Conservation (phyloP, 768 basidiomycete genomes). For the Mycena vulgaris region DNA sequence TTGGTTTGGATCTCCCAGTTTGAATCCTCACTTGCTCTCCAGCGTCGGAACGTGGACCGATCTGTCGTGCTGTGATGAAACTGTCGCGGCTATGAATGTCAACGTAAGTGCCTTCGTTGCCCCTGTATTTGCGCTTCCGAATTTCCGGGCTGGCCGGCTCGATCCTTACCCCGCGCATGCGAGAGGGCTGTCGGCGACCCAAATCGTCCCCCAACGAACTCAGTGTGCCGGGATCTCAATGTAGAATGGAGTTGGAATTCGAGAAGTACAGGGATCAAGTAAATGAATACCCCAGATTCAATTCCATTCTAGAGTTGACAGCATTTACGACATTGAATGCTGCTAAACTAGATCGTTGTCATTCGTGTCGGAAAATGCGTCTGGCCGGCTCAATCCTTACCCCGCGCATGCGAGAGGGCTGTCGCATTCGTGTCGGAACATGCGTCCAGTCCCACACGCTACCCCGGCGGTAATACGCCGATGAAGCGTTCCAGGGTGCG, state of each 20-base stretch:
- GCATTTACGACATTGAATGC: constrained; percentile 16
- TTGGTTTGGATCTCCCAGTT: constrained; percentile 2
- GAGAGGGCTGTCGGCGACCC: constrained; percentile 8
- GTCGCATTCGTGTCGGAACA: too few species aligned
- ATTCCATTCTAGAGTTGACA: constrained; percentile 23
- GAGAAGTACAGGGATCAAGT: constrained; percentile 2
- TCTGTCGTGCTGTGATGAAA: not conserved
- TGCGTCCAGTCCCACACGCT: too few species aligned
- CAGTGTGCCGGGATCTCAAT: constrained; percentile 15
- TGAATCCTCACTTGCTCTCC: constrained; percentile 10
- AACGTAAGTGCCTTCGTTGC: too few species aligned
- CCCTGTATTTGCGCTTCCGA: not conserved
- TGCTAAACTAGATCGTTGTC: too few species aligned
- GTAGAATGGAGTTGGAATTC: constrained; percentile 15
- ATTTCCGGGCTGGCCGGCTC: constrained; percentile 10
- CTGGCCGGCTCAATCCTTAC: constrained; percentile 13
- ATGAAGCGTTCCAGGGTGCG: too few species aligned
- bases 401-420: constrained; percentile 8
- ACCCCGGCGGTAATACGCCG: too few species aligned
- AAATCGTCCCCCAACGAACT: constrained; percentile 10
- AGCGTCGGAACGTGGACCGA: constrained; percentile 14
- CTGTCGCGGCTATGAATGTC: not conserved
- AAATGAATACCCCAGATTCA: constrained; percentile 7
- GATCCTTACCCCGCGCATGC: constrained; percentile 12
- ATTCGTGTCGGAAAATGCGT: too few species aligned